Base-by-base conservation (phyloP, 2,329 filamentous ascomycete species). In the Chrysoporthe cubensis region DNA sequence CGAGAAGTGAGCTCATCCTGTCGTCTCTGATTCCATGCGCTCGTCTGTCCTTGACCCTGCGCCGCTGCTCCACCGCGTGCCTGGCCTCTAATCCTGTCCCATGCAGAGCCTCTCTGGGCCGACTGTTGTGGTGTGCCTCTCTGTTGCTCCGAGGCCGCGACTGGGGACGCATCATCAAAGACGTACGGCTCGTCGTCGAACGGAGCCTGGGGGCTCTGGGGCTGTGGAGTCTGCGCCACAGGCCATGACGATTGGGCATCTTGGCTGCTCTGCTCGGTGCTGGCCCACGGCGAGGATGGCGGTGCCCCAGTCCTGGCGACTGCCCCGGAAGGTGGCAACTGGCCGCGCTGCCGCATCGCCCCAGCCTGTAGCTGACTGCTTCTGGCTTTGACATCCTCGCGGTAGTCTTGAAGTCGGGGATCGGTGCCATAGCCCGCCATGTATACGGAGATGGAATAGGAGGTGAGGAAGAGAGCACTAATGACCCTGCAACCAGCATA, bases 401-500 rank as follows among this genome's bases (percentile, higher is more conserved):
- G 50, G 13, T 44, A 70, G 2, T 58, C 62, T 61, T 66, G 50
- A 4, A 71, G 70, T 42, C 70, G 65, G 32, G 66, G 62, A 34
- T 71, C 70, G 2, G 40, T 13, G 26, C 37, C 44, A n/a, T 44
- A 37, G 40, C 54, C 62, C 18, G 66, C 63, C 40, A 54, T 34
- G 32, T 60, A 67, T 8, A 62, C 60, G n/a, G 67, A 72, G 2
- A 75, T 72, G 43, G 76, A 72, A 26, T 76, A 71, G 2, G 76
- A 79, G 58, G 68, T 65, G 44, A 79, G 74, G 26, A 81, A 70
- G 13, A 78, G 54, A 8, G 71, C 65, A 32, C 74, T 65, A 1
- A 72, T 70, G 48, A 80, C 14, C 64, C 70, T 75, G 44, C 69
- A 64, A 0, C 73, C 60, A 32, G 74, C 66, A 9, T 72, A 73